Conservation (phyloP, 1,284 basidiomycete species). For the Paramarasmius palmivorus region DNA sequence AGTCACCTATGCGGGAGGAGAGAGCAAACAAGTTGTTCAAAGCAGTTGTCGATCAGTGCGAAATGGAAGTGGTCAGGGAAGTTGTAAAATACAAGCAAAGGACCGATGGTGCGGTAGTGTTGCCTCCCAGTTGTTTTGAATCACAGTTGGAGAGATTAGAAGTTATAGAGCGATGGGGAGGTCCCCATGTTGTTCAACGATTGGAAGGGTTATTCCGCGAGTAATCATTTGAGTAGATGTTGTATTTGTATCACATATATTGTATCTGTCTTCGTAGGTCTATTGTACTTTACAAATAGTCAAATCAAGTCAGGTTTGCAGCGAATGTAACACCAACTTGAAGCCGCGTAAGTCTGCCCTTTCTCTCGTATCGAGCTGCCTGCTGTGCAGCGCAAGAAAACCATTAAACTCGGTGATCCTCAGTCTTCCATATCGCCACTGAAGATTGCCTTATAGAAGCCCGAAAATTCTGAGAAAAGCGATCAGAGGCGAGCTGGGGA, state of each 20-base stretch:
- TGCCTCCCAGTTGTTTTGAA: slow-evolving; percentile 44
- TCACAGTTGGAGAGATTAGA: neutral
- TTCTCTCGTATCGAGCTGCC: no score
- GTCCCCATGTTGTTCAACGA: neutral
- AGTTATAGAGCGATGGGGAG: slow-evolving; percentile 2
- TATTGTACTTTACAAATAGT: no score
- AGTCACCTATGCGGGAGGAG: slow-evolving; percentile 32
- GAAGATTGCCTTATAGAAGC: no score
- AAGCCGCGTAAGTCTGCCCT: no score
- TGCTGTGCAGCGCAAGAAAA: no score
- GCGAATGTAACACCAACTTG: no score
- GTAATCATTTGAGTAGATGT: neutral
- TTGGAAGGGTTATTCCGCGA: slow-evolving; percentile 1
- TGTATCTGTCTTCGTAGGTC: neutral
- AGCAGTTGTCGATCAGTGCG: slow-evolving; percentile 52
- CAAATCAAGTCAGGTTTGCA: no score
- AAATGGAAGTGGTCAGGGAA: slow-evolving; percentile 47
- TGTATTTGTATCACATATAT: neutral
- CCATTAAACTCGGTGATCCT: no score
- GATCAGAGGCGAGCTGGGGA: no score
- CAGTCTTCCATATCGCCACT: no score
- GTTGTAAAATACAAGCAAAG: slow-evolving; percentile 54
- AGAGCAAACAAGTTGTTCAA: slow-evolving; percentile 50
- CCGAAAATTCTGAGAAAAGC: no score
- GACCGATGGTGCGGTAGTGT: slow-evolving; percentile 24